These are phyloP conservation scores for Gynochthodes officinalis DNA, from an alignment of 257 asterid species.

Conservation along the genomic window DNA sequence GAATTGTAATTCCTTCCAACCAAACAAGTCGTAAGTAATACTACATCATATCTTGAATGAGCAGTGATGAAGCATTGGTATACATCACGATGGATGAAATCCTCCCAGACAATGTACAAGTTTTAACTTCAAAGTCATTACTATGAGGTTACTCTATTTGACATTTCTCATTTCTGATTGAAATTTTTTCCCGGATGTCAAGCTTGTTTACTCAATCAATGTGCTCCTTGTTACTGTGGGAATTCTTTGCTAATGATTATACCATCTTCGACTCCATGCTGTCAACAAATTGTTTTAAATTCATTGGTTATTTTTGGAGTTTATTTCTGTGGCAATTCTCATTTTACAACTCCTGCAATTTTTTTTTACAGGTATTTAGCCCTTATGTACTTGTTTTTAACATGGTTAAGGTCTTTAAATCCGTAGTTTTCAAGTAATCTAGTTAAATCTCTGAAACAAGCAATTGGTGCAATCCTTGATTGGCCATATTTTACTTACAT, in stretches of 20 bases:
- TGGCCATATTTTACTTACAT: neutral
- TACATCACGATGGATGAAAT: constrained; percentile 86
- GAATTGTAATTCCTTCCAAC: no score
- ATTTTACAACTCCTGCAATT: neutral
- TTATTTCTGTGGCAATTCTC: neutral
- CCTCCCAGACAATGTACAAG: constrained; percentile 81
- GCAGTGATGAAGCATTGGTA: constrained; percentile 76
- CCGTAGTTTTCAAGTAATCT: neutral
- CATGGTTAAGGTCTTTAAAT: neutral
- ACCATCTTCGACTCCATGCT: neutral
- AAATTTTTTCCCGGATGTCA: no score
- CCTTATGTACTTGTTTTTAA: neutral
- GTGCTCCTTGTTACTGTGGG: neutral
- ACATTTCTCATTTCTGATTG: neutral
- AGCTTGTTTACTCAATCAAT: neutral
- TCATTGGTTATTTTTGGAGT: constrained; percentile 3
- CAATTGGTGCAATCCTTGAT: no score
- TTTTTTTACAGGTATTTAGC: no score
- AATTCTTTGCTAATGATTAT: neutral
- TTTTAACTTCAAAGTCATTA: neutral
- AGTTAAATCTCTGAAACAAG: neutral
- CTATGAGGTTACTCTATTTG: neutral
- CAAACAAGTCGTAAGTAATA: no score
- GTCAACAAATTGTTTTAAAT: neutral
- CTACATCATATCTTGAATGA: constrained; percentile 70